Base-by-base conservation (phyloP, 257 asterid genomes). In the Solanum arcanum region DNA sequence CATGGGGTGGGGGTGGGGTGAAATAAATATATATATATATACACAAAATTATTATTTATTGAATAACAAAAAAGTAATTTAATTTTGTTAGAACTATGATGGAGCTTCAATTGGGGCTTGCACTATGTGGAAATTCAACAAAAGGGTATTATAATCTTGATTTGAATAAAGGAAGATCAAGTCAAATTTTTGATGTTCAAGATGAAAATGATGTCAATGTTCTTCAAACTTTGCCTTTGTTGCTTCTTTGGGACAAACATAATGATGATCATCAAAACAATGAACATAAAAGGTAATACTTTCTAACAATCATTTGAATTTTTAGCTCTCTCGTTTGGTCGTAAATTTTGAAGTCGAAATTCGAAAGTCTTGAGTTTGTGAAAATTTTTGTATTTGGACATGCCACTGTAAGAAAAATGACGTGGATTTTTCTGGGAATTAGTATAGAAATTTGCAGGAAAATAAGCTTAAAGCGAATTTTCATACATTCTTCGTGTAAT, bases 41-140 rank as follows among this genome's bases (percentile, higher is more conserved):
- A 84, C 12, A 25, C 75, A 76, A 47, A 70, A 73, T 20, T 39
- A 16, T 16, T 9, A 37, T 18, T 16, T 52, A 37, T 37, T 37
- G 39, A 10, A 52, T 52, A 52, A 52, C 62, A 52, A 6, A 52
- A 52, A 52, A 23, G 70, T 21, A 2, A n/a, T 21, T 15, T 23
- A 62, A 33, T 33, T 23, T 59, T 59, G 6, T 20, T 59, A 21
- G 70, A 62, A 23, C 16, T 62, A 15, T 76, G 46, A 94, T 92
- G 95, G 96, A 93, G 82, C 94, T 94, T 82, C 91, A 88, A 72
- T 86, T 94, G 88, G 91, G 90, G 86, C 95, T 94, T 25, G 69
- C 92, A 62, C 91, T 92, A 49, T 88, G 91, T 7, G 75, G 86
- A 81, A 35, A 52, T 59, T 83, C 88, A 64, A 86, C 75, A 33